Percentiles rank a stretch among this genome's conserved stretches.
Conservation (phyloP, 73 alveolate species). For the Tetrahymena thermophila region DNA sequence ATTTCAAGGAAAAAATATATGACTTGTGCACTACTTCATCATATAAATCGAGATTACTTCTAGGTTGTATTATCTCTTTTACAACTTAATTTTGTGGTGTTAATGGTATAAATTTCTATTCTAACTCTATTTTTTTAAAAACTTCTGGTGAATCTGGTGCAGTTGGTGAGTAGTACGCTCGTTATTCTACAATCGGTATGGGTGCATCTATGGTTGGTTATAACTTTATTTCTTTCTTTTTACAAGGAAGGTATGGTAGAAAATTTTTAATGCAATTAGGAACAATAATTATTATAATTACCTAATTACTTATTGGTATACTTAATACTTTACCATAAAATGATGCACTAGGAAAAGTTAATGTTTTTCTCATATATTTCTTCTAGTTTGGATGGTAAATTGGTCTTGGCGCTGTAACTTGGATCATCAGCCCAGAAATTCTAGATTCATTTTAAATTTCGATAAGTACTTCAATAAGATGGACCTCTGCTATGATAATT, state of each 20-base stretch:
- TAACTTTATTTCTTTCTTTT: background rate
- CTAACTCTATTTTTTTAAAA: background rate
- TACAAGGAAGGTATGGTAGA: background rate
- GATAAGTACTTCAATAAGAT: background rate
- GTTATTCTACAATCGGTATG: background rate
- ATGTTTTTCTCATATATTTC: background rate
- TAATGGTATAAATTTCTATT: background rate
- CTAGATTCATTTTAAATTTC: background rate
- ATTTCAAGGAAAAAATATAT: background rate
- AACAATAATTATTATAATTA: background rate
- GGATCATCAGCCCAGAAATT: background rate
- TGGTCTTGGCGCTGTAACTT: background rate
- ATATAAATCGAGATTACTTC: background rate
- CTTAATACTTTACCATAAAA: background rate
- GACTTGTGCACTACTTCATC: background rate
- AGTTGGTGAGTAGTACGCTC: background rate
- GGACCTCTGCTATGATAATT: background rate
- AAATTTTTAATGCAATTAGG: background rate
- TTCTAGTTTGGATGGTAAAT: background rate
- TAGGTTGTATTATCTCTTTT: background rate
- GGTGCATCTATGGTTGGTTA: background rate
- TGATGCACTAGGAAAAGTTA: background rate
- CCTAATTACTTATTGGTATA: background rate
- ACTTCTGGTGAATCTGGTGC: background rate
- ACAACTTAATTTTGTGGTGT: background rate